A percentile compares a stretch with the other conserved stretches of the same genome.
Evolutionary conservation across 2,329 filamentous ascomycete genomes (phyloP).

Genomic region (Hysterium pulicare): DNA sequence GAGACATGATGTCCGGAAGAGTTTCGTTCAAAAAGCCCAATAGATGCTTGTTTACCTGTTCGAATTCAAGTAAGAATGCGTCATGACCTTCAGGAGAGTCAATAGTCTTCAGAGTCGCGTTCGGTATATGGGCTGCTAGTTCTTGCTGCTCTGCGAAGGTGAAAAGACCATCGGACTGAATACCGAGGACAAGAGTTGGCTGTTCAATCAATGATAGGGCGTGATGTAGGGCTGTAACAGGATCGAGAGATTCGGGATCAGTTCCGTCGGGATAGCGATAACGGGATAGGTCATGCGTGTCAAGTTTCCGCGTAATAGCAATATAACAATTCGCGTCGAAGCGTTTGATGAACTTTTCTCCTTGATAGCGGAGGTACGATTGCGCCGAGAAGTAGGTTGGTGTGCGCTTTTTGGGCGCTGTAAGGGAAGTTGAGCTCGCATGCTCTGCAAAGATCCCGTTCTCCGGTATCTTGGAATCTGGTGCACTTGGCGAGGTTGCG

Average conservation of each 20-base stretch:
- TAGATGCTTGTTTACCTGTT: slow-evolving; percentile 90
- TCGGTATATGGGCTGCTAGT: slow-evolving; percentile 74
- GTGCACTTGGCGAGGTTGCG: slow-evolving; percentile 27
- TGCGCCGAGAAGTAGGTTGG: slow-evolving; percentile 95
- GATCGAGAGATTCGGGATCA: slow-evolving; percentile 40
- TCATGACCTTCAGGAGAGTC: slow-evolving; percentile 95
- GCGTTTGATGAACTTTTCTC: slow-evolving; percentile 90
- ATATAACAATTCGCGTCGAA: slow-evolving; percentile 99
- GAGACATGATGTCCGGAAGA: slow-evolving; percentile 82
- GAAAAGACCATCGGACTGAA: slow-evolving; percentile 93
- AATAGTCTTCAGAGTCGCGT: slow-evolving; percentile 77
- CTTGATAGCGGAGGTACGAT: slow-evolving; percentile 95
- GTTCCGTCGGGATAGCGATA: slow-evolving; percentile 53
- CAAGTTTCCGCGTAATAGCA: slow-evolving; percentile 94
- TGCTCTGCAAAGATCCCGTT: slow-evolving; percentile 5
- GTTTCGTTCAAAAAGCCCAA: slow-evolving; percentile 78
- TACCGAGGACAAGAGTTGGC: slow-evolving; percentile 85
- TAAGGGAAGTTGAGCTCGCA: slow-evolving; percentile 12
- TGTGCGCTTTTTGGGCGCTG: slow-evolving; percentile 40
- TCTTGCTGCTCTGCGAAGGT: slow-evolving; percentile 97
- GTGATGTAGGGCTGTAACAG: slow-evolving; percentile 56
- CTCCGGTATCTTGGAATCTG: slow-evolving; percentile 23
- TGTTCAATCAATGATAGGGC: slow-evolving; percentile 82
- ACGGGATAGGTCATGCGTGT: slow-evolving; percentile 92
- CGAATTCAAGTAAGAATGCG: slow-evolving; percentile 92